These are phyloP conservation scores for Metschnikowia amazonensis DNA, from an alignment of 805 yeast species.

Conservation along the genomic window DNA sequence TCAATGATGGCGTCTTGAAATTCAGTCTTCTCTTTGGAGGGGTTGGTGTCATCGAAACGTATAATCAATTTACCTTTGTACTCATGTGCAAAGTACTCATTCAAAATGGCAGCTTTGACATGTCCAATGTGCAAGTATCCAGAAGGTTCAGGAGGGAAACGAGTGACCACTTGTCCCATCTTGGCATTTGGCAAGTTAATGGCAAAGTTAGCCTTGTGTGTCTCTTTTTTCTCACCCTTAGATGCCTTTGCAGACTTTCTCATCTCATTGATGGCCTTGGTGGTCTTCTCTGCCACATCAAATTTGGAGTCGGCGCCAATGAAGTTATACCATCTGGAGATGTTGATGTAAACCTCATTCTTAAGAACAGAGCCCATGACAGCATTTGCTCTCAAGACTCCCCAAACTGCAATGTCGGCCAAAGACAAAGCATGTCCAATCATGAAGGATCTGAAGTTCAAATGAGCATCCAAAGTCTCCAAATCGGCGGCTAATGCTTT, in stretches of 20 bases:
- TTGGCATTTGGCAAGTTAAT: constrained; percentile 89
- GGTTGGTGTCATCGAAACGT: constrained; percentile 98
- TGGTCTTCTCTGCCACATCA: constrained; percentile 62
- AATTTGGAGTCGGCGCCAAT: constrained; percentile 59
- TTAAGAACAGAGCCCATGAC: constrained; percentile 88
- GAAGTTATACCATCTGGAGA: constrained; percentile 89
- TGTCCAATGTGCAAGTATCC: constrained; percentile 99
- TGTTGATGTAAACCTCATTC: constrained; percentile 76
- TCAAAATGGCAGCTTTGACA: constrained; percentile 95
- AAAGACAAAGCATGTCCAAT: constrained; percentile 62
- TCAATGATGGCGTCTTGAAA: constrained; percentile 91
- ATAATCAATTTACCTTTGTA: constrained; percentile 96
- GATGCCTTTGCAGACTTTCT: constrained; percentile 59
- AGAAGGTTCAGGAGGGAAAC: constrained; percentile 99
- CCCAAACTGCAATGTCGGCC: constrained; percentile 91
- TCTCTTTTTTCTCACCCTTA: constrained; percentile 68
- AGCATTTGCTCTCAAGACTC: constrained; percentile 87
- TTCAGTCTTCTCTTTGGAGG: constrained; percentile 92
- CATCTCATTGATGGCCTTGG: constrained; percentile 67
- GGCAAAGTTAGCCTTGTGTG: constrained; percentile 92
- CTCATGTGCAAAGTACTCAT: constrained; percentile 92
- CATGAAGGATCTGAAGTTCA: constrained; percentile 80
- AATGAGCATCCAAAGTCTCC: constrained; percentile 75
- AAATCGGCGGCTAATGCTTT: constrained; percentile 74
- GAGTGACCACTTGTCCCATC: constrained; percentile 93